phyloP scores from a whole-genome alignment of 2,329 filamentous ascomycete genomes.

The Passalora sequoiae region DNA sequence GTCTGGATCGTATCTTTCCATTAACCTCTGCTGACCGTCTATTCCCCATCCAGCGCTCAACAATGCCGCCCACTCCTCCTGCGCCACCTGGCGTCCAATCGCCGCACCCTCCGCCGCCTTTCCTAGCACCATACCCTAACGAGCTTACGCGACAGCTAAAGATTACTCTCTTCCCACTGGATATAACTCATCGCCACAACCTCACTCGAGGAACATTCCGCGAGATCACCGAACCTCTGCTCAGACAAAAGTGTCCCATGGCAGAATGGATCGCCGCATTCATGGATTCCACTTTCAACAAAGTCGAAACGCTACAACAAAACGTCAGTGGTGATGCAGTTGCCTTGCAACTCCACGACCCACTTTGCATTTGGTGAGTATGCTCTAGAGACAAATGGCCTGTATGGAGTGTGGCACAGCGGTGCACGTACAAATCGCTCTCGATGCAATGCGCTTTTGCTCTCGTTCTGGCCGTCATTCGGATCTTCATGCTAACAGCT shows the following conservation, averaged over 20 bases:
- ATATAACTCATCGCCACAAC: constrained; percentile 44
- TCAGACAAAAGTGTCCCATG: constrained; percentile 37
- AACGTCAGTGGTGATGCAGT: constrained; percentile 34
- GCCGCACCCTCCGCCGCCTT: constrained; percentile 29
- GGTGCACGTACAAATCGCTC: too few species aligned
- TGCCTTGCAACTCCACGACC: constrained; percentile 45
- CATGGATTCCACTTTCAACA: constrained; percentile 42
- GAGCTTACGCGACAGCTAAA: constrained; percentile 40
- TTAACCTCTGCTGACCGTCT: too few species aligned
- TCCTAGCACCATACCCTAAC: constrained; percentile 38
- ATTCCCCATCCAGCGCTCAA: constrained; percentile 69
- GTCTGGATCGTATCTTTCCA: too few species aligned
- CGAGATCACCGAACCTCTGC: constrained; percentile 26
- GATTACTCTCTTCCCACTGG: constrained; percentile 46
- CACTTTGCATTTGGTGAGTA: constrained; percentile 34
- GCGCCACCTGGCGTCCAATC: constrained; percentile 29
- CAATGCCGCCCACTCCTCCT: constrained; percentile 66
- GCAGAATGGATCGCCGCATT: constrained; percentile 45
- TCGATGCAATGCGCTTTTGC: too few species aligned
- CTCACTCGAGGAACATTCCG: constrained; percentile 40
- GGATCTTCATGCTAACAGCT: too few species aligned
- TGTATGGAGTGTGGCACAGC: too few species aligned
- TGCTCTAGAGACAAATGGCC: too few species aligned
- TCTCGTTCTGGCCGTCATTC: too few species aligned
- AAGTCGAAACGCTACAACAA: constrained; percentile 40